These are phyloP conservation scores for Thalassiosira ordinaria DNA, from an alignment of 352 stramenopile genomes.

Conservation along the genomic window DNA sequence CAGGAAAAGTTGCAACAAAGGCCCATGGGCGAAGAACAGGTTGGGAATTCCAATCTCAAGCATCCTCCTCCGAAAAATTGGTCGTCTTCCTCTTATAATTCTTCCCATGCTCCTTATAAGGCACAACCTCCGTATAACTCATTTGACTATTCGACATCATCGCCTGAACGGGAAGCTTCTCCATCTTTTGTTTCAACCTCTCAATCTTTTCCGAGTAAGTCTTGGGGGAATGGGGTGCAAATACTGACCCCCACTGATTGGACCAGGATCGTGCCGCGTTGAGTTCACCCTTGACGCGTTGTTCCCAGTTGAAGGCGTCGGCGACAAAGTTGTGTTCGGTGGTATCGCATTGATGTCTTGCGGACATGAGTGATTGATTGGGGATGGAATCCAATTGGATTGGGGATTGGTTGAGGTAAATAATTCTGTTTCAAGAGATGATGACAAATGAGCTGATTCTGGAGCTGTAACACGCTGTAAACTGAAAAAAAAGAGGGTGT, in stretches of 20 bases:
- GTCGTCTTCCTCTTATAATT: conserved; percentile 37
- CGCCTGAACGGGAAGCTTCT: conserved; percentile 42
- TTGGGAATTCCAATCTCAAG: too few species aligned
- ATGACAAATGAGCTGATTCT: too few species aligned
- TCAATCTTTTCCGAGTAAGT: conserved; percentile 39
- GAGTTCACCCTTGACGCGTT: conserved; percentile 46
- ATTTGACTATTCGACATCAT: conserved; percentile 54
- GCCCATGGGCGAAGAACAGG: too few species aligned
- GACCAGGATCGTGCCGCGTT: conserved; percentile 31
- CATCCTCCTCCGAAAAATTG: too few species aligned
- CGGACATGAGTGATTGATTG: conserved; percentile 19
- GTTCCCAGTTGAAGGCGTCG: conserved; percentile 56
- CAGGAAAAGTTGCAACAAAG: too few species aligned
- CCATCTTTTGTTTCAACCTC: conserved; percentile 31
- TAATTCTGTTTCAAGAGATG: too few species aligned
- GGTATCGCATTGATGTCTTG: conserved; percentile 49
- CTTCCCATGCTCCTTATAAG: conserved; percentile 38
- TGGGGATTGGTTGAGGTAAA: too few species aligned
- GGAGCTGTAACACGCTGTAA: too few species aligned
- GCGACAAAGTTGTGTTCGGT: conserved; percentile 51
- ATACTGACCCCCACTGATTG: conserved; percentile 31
- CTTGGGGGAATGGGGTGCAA: conserved; percentile 35
- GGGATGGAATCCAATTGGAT: too few species aligned
- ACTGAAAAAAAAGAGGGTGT: too few species aligned
- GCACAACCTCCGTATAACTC: conserved; percentile 30